Conservation (phyloP, 2,329 filamentous ascomycete species). For the Aspergillus bombycis region DNA sequence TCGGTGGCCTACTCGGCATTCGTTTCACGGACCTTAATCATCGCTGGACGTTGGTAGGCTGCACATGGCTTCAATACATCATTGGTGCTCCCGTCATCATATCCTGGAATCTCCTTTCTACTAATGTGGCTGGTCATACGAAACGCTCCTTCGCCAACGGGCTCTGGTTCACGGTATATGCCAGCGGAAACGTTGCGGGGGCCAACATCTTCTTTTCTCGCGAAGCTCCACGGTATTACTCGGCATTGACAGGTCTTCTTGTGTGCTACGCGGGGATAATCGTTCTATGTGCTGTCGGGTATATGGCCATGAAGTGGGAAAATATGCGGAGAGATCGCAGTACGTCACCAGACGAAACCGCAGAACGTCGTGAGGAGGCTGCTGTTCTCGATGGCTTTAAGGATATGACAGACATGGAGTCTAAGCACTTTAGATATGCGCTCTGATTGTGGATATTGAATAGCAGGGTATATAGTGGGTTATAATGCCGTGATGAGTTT, state of each 20-base stretch:
- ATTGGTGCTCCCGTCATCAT: constrained; percentile 55
- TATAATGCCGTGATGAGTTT: too few relatives aligned
- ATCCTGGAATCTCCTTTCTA: constrained; percentile 55
- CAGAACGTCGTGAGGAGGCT: constrained; percentile 11
- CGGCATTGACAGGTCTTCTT: constrained; percentile 48
- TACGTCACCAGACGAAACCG: constrained; percentile 3
- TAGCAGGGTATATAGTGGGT: neutral
- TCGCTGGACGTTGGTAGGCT: constrained; percentile 55
- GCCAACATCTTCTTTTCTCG: constrained; percentile 52
- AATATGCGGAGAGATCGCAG: constrained; percentile 26
- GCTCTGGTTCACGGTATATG: constrained; percentile 53
- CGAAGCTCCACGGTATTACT: constrained; percentile 50
- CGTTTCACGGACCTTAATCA: constrained; percentile 51
- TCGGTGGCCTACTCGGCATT: constrained; percentile 56
- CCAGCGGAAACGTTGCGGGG: constrained; percentile 53
- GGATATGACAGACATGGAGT: constrained; percentile 42
- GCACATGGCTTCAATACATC: constrained; percentile 57
- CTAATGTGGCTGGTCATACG: constrained; percentile 55
- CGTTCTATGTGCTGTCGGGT: constrained; percentile 31
- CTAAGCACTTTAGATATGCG: constrained; percentile 40
- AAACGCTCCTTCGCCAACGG: constrained; percentile 56
- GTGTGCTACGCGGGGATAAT: constrained; percentile 50
- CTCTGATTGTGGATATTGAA: constrained; percentile 21
- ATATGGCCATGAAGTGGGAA: constrained; percentile 29
- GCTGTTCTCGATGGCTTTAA: constrained; percentile 39